Evolutionary conservation across 2,329 filamentous ascomycete genomes (phyloP).

Genomic region (Harringtonia aguacate): DNA sequence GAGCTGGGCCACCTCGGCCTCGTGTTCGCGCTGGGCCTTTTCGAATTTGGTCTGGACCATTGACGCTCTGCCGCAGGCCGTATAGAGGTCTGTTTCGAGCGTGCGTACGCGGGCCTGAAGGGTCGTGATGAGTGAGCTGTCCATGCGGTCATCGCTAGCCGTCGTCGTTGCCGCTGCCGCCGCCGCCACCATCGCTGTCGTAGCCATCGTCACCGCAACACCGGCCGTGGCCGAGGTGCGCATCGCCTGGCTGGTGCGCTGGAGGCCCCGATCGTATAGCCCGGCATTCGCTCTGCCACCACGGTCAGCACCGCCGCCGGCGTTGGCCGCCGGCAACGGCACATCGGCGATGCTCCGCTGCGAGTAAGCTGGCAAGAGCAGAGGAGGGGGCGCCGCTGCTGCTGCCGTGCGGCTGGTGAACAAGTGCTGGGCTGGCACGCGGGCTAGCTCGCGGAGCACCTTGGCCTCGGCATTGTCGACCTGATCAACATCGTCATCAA

Average conservation of each 20-base stretch:
- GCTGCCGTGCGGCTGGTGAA: conserved; percentile 6
- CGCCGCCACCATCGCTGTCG: neutral
- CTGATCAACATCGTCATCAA: conserved; percentile 2
- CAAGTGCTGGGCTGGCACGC: conserved; percentile 9
- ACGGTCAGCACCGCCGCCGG: neutral
- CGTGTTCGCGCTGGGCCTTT: conserved; percentile 49
- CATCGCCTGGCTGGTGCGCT: too few relatives aligned
- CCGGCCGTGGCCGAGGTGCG: neutral
- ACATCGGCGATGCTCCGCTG: conserved; percentile 8
- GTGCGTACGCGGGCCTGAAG: conserved; percentile 42
- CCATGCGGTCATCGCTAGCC: neutral
- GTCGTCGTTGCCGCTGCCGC: neutral
- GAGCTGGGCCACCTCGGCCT: conserved; percentile 49
- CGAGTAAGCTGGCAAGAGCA: conserved; percentile 9
- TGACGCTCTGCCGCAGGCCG: conserved; percentile 60
- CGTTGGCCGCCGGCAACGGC: conserved; percentile 4
- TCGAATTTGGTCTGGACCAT: conserved; percentile 65
- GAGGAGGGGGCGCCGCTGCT: conserved; percentile 8
- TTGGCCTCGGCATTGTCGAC: conserved; percentile 8
- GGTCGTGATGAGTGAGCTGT: conserved; percentile 19
- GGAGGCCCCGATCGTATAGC: neutral
- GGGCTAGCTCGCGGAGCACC: conserved; percentile 10
- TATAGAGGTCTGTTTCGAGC: conserved; percentile 45
- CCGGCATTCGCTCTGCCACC: neutral
- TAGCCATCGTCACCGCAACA: neutral